These are phyloP conservation scores for Salix udensis DNA, from an alignment of 345 rosid genomes.

Conservation along the genomic window DNA sequence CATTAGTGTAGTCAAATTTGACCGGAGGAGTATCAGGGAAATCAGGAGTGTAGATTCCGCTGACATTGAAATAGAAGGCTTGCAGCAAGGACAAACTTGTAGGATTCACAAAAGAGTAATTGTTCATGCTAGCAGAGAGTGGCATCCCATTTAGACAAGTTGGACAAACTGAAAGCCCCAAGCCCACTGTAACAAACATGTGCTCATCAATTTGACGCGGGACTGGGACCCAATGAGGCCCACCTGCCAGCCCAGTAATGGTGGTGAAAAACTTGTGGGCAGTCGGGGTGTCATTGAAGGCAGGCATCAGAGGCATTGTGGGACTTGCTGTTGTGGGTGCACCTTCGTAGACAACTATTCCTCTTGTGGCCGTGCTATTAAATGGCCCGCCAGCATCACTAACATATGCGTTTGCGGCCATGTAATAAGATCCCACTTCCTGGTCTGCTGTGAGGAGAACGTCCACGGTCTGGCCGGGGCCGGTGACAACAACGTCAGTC, in stretches of 20 bases:
- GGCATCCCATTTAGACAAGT: neutral
- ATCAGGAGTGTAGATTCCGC: constrained; percentile 57
- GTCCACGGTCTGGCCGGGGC: constrained; percentile 80
- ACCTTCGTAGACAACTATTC: constrained; percentile 43
- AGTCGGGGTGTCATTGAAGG: constrained; percentile 59
- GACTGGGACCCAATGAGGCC: constrained; percentile 62
- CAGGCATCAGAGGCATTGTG: constrained; percentile 63
- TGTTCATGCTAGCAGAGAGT: constrained; percentile 75
- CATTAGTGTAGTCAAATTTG: constrained; percentile 61
- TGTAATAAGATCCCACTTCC: constrained; percentile 58
- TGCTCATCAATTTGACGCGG: constrained; percentile 57
- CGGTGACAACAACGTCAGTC: constrained; percentile 57
- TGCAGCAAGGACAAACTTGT: constrained; percentile 51
- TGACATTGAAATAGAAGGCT: constrained; percentile 48
- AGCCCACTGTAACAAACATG: constrained; percentile 34
- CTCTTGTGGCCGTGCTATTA: constrained; percentile 55
- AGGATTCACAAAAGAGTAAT: constrained; percentile 56
- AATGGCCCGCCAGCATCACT: constrained; percentile 35
- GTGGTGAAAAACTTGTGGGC: constrained; percentile 60
- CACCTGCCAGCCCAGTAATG: constrained; percentile 40
- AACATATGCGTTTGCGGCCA: constrained; percentile 64
- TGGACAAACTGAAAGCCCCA: too few species aligned
- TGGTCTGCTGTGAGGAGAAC: constrained; percentile 61
- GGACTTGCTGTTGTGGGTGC: constrained; percentile 24
- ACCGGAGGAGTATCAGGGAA: constrained; percentile 64